Conservation (phyloP, 805 yeast species). For the Geotrichum ghanense region DNA sequence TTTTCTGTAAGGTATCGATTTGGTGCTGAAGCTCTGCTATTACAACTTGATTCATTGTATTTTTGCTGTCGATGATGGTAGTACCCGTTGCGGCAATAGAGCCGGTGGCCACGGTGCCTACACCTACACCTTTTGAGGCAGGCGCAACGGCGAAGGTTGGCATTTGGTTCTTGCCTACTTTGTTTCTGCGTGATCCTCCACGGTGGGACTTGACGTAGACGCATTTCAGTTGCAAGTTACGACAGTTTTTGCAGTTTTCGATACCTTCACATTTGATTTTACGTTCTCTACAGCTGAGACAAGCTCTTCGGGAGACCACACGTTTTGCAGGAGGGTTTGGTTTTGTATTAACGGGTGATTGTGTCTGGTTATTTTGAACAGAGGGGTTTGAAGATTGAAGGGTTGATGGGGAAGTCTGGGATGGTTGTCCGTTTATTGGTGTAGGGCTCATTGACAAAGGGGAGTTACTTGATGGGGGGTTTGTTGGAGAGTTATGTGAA, state of each 20-base stretch:
- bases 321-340: not conserved
- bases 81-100: not conserved
- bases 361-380: not conserved
- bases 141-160: not conserved
- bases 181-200: constrained; percentile 55
- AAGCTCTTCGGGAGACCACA: constrained; percentile 8
- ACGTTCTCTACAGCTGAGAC: constrained; percentile 9
- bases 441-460: not conserved
- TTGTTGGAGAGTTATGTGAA: not conserved
- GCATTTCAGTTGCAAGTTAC: constrained; percentile 26
- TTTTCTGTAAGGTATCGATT: not conserved
- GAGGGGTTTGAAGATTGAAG: not conserved
- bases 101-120: not conserved
- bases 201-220: constrained; percentile 58
- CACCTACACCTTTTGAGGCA: not conserved
- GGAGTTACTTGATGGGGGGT: not conserved
- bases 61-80: not conserved
- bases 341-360: too few relatives aligned
- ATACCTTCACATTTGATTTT: constrained; percentile 9
- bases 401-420: not conserved
- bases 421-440: not conserved
- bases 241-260: constrained; percentile 7
- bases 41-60: not conserved
- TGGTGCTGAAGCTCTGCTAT: not conserved
- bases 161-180: constrained; percentile 28